Percentiles rank a stretch among this genome's conserved stretches.
phyloP scores from a whole-genome alignment of 1,284 basidiomycete species.

The Pulchroboletus neoregius region DNA sequence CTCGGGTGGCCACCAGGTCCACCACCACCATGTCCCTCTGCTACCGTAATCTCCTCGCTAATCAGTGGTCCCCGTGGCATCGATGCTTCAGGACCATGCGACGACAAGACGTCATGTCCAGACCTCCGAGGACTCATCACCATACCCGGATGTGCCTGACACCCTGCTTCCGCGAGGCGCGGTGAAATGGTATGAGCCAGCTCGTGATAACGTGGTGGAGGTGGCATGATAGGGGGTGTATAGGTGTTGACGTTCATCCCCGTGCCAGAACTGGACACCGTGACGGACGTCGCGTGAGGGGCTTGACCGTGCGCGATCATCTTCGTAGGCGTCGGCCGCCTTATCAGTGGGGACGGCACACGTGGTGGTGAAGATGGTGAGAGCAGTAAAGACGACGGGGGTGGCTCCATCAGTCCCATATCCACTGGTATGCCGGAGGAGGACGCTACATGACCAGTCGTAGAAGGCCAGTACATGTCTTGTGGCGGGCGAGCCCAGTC shows the following conservation, averaged over 20 bases:
- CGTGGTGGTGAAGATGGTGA: constrained; percentile 14
- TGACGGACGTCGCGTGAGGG: not conserved
- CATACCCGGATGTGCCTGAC: constrained; percentile 22
- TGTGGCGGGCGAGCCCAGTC: constrained; percentile 20
- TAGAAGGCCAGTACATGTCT: constrained; percentile 15
- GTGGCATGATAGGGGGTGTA: constrained; percentile 14
- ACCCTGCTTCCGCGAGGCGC: constrained; percentile 26
- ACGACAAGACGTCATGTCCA: constrained; percentile 12
- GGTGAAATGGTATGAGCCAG: constrained; percentile 4
- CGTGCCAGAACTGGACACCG: constrained; percentile 2
- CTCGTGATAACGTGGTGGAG: constrained; percentile 24
- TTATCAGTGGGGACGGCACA: constrained; percentile 14
- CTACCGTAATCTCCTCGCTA: constrained; percentile 12
- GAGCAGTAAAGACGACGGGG: constrained; percentile 19
- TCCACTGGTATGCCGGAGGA: constrained; percentile 6
- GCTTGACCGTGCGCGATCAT: constrained; percentile 12
- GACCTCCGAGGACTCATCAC: constrained; percentile 21
- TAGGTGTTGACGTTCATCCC: constrained; percentile 12
- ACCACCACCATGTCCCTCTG: constrained; percentile 5
- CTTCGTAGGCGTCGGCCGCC: constrained; percentile 13
- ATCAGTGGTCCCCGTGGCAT: constrained; percentile 11
- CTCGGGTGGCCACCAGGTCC: not conserved
- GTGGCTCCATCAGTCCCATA: constrained; percentile 11
- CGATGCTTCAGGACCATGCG: constrained; percentile 5
- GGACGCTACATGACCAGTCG: constrained; percentile 5